These are phyloP conservation scores for Lolium rigidum DNA, from an alignment of 176 grass and related monocot genomes.

Conservation along the genomic window DNA sequence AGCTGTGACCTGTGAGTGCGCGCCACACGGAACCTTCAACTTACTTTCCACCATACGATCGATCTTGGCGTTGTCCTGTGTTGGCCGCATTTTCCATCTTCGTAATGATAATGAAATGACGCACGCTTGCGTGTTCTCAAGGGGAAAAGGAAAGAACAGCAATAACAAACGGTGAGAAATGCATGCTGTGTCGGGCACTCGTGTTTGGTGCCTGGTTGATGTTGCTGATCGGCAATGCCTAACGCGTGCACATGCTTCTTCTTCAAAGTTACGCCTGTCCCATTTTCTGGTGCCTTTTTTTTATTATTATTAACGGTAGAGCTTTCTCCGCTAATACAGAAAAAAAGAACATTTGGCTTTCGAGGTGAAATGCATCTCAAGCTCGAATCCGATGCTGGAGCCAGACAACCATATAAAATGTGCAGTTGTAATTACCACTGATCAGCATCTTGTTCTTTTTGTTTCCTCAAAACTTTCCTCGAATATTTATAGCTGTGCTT, in stretches of 20 bases:
- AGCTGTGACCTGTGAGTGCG: background rate
- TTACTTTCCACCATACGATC: background rate
- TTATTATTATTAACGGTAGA: background rate
- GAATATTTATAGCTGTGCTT: background rate
- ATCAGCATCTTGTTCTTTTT: constrained; percentile 24
- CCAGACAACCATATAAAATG: constrained; percentile 7
- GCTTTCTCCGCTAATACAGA: background rate
- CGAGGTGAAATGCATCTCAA: constrained; percentile 31
- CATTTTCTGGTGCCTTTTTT: background rate
- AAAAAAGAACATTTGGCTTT: constrained; percentile 29
- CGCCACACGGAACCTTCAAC: background rate
- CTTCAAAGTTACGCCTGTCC: background rate
- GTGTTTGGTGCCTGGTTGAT: background rate
- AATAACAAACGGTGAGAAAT: background rate
- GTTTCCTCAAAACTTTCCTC: background rate
- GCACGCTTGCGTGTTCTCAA: background rate
- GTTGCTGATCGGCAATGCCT: constrained; percentile 19
- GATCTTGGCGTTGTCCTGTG: background rate
- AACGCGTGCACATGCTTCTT: background rate
- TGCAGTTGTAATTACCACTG: constrained; percentile 21
- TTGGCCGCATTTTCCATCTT: background rate
- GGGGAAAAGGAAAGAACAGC: background rate
- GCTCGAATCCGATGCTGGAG: constrained; percentile 45
- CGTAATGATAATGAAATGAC: background rate
- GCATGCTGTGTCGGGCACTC: constrained; percentile 10